Evolutionary conservation across 495 filamentous ascomycete genomes (phyloP), one percentile per base, ranked within the genome.

Genomic region (Hypoxylon rickii): DNA sequence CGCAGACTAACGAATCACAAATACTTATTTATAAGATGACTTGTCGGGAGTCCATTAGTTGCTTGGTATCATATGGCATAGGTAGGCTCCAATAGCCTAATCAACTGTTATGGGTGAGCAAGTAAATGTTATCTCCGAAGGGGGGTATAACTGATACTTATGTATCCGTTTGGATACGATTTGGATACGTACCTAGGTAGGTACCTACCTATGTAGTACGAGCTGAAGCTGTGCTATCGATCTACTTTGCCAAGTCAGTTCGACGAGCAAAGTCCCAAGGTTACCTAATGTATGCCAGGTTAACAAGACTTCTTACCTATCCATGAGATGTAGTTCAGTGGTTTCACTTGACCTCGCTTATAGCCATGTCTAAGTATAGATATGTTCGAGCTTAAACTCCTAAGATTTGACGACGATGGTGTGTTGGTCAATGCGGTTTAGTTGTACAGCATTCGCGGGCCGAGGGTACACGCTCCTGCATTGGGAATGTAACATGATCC

Each of bases 391-490:
- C 15, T n/a, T n/a, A 7, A 34, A 34, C 3, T 6, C 18, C 16
- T 24, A 20, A 37, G 39, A 36, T 29, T 34, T 7, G 18, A 44
- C 26, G 33, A 44, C 22, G 20, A 32, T 24, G 10, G 44, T 19
- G 20, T 15, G 37, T 29, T 49, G 20, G 38, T 36, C 7, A 13
- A 36, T 33, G 36, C 41, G 16, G 41, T 26, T 37, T 11, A 41
- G 42, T 51, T 13, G 33, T 18, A 45, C 47, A 58, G 20, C 47
- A 52, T 58, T 51, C 29, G 40, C 55, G 55, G 59, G 19, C 59
- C 59, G 59, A 58, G 48, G 29, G 31, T 19, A 40, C 39, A 58
- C 48, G 39, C 26, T 41, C 53, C 33, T 45, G 43, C 48, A 52
- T 19, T 38, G 18, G 26, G 40, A 52, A 54, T 50, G 49, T 19